Percentiles rank a stretch among this genome's conserved stretches.
Conservation (phyloP, 1,139 yeast species). For the Diutina scorzettiae region DNA sequence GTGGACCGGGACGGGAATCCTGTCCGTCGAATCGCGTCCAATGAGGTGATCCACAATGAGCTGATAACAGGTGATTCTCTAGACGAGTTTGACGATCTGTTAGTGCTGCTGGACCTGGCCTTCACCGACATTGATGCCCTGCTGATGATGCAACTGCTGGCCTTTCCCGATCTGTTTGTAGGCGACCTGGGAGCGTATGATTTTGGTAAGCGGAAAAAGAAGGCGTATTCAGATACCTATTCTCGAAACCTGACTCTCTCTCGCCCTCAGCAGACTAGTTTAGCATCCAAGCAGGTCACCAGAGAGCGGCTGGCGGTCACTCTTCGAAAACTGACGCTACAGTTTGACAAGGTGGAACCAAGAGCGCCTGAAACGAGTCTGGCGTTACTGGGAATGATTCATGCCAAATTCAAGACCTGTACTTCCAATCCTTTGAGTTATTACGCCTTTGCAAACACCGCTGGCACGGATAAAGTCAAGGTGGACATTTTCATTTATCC, state of each 20-base stretch:
- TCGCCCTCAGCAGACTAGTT: not conserved
- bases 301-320: constrained; percentile 1
- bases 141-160: constrained; percentile 6
- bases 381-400: constrained; percentile 17
- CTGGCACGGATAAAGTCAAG: constrained; percentile 14
- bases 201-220: not conserved
- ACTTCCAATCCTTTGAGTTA: constrained; percentile 39
- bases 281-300: not conserved
- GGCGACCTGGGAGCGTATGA: constrained; percentile 4
- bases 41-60: not conserved
- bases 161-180: constrained; percentile 3
- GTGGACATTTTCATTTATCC: constrained; percentile 32
- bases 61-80: not conserved
- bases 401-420: constrained; percentile 21
- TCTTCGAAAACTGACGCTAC: not conserved
- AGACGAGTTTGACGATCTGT: not conserved
- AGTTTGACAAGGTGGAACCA: not conserved
- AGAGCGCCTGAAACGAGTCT: not conserved
- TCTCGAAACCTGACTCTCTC: not conserved
- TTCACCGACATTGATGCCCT: constrained; percentile 6
- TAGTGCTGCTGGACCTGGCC: constrained; percentile 1
- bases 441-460: constrained; percentile 35
- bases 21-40: not conserved
- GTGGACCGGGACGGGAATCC: constrained; percentile 1
- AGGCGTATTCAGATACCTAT: not conserved